These are phyloP conservation scores for Niebla homalea DNA, from an alignment of 495 filamentous ascomycete species.

Conservation along the genomic window DNA sequence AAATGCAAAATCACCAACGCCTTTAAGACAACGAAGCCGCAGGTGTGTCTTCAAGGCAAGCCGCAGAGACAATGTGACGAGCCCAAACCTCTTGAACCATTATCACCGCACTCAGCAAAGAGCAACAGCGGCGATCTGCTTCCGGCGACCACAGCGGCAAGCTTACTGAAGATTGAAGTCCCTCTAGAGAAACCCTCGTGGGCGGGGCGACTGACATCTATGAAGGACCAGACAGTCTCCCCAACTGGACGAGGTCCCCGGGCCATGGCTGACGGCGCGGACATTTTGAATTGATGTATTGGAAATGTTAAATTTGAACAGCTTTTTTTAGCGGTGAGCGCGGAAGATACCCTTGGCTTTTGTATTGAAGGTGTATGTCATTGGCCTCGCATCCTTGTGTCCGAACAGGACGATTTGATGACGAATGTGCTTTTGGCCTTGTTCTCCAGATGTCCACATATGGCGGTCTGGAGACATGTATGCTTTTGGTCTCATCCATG, in stretches of 20 bases:
- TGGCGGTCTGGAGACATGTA: too few relatives aligned
- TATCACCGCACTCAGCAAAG: slow-evolving; percentile 29
- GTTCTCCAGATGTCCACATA: too few relatives aligned
- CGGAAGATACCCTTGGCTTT: background rate
- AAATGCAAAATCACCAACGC: slow-evolving; percentile 24
- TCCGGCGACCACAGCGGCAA: slow-evolving; percentile 7
- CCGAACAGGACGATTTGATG: too few relatives aligned
- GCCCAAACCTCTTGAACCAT: slow-evolving; percentile 27
- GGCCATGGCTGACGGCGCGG: slow-evolving; percentile 20
- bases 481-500: too few relatives aligned
- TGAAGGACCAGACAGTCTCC: slow-evolving; percentile 25
- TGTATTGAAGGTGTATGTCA: background rate
- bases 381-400: too few relatives aligned
- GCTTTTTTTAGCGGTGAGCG: background rate
- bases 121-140: slow-evolving; percentile 25
- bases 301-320: background rate
- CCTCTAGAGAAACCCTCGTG: background rate
- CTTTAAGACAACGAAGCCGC: slow-evolving; percentile 29
- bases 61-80: slow-evolving; percentile 6
- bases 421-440: too few relatives aligned
- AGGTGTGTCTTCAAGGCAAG: background rate
- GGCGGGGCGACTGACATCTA: slow-evolving; percentile 8
- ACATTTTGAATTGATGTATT: slow-evolving; percentile 18
- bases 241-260: slow-evolving; percentile 25
- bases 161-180: slow-evolving; percentile 13